phyloP scores from a whole-genome alignment of 768 basidiomycete genomes.

The Filobasidium wieringae region DNA sequence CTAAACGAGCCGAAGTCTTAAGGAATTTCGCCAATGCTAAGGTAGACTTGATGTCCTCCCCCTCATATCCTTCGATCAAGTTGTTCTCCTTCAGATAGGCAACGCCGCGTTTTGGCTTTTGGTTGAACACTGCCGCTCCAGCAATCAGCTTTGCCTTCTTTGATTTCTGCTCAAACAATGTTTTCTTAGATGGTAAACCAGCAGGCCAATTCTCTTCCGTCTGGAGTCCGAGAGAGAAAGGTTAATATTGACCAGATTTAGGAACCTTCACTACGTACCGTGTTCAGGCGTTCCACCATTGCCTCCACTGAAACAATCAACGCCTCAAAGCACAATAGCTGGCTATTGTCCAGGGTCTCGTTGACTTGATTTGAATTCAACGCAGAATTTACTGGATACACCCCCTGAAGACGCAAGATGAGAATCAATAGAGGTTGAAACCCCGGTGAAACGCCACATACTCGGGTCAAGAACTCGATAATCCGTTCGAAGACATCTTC shows the following conservation, averaged over 20 bases:
- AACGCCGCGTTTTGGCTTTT: conserved; percentile 80
- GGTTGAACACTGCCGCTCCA: conserved; percentile 77
- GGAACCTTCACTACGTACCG: neutral
- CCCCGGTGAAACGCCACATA: neutral
- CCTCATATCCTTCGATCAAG: conserved; percentile 46
- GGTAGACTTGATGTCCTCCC: conserved; percentile 19
- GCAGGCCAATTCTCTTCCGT: neutral
- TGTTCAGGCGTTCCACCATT: conserved; percentile 54
- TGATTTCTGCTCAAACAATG: conserved; percentile 58
- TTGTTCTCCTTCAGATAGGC: conserved; percentile 85
- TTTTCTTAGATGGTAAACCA: conserved; percentile 41
- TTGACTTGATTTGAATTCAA: conserved; percentile 50
- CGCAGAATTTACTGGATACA: conserved; percentile 58
- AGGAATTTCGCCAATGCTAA: conserved; percentile 62
- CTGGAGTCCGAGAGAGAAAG: too few relatives aligned
- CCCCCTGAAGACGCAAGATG: conserved; percentile 47
- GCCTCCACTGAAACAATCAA: conserved; percentile 74
- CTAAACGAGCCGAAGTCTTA: conserved; percentile 68
- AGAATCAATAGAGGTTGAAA: neutral
- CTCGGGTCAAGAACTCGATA: conserved; percentile 63
- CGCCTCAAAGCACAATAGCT: conserved; percentile 77
- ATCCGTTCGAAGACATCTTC: conserved; percentile 90
- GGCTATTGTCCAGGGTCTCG: conserved; percentile 50
- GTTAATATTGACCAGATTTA: neutral
- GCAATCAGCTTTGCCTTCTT: conserved; percentile 74